Conservation (phyloP, 2,329 filamentous ascomycete species). For the Scleromitrula shiraiana region DNA sequence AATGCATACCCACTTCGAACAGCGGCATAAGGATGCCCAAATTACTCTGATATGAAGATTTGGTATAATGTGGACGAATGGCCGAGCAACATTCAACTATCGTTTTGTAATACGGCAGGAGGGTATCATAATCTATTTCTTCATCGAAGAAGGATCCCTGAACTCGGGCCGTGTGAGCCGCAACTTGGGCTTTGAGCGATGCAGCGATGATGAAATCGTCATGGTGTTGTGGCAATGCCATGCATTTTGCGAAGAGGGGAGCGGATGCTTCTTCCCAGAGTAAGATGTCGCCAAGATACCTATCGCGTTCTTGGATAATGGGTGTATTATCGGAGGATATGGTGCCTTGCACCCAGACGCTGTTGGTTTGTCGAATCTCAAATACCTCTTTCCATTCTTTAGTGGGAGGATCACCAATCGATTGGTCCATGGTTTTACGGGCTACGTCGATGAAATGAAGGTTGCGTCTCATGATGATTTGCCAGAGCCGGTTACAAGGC, state of each 20-base stretch:
- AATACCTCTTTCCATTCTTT: neutral
- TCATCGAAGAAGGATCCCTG: neutral
- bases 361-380: neutral
- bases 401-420: neutral
- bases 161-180: constrained; percentile 6
- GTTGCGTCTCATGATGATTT: constrained; percentile 11
- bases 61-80: constrained; percentile 3
- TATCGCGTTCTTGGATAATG: constrained; percentile 8
- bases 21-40: constrained; percentile 13
- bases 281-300: constrained; percentile 3
- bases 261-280: constrained; percentile 8
- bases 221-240: neutral
- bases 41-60: constrained; percentile 10
- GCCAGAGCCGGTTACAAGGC: constrained; percentile 6
- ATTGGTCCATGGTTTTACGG: neutral
- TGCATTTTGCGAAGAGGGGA: neutral
- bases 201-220: constrained; percentile 7
- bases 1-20: constrained; percentile 10
- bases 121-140: constrained; percentile 11
- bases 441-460: constrained; percentile 10
- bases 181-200: constrained; percentile 9
- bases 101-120: constrained; percentile 5
- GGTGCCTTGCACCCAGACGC: neutral
- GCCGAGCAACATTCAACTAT: constrained; percentile 5
- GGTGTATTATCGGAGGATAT: no score